A percentile compares a stretch with the other conserved stretches of the same genome.
Evolutionary conservation across 2,329 filamentous ascomycete species (phyloP).

Genomic region (Penicillium sp.): DNA sequence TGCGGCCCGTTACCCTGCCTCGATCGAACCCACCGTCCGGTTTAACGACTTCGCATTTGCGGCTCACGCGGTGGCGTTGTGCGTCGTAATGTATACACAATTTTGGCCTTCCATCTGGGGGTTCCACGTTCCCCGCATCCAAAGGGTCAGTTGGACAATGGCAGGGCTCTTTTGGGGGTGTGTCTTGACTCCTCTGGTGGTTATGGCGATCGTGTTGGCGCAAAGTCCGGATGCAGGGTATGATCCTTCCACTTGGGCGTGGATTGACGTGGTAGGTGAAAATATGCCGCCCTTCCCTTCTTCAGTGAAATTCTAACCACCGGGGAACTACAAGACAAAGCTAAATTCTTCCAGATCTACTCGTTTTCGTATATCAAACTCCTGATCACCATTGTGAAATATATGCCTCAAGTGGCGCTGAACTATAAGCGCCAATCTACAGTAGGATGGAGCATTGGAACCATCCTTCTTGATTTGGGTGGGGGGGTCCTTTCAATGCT

Average conservation of each 20-base stretch:
- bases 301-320: not conserved
- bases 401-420: conserved; percentile 77
- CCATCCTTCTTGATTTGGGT: conserved; percentile 77
- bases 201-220: conserved; percentile 43
- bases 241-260: conserved; percentile 55
- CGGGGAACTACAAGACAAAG: not conserved
- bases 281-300: not conserved
- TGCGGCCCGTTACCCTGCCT: conserved; percentile 69
- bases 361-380: conserved; percentile 86
- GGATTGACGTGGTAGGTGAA: conserved; percentile 60
- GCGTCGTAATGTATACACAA: conserved; percentile 71
- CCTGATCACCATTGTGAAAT: conserved; percentile 84
- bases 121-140: conserved; percentile 59
- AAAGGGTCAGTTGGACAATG: conserved; percentile 60
- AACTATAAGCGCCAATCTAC: conserved; percentile 87
- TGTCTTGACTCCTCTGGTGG: conserved; percentile 45
- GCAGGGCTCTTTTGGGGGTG: conserved; percentile 69
- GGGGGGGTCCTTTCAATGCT: conserved; percentile 78
- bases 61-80: conserved; percentile 72
- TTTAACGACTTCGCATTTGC: conserved; percentile 91
- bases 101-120: conserved; percentile 72
- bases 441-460: conserved; percentile 78
- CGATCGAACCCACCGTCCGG: conserved; percentile 76
- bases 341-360: conserved; percentile 49
- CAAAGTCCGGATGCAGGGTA: conserved; percentile 43